Evolutionary conservation across 768 basidiomycete species (phyloP).

Genomic region (Tephrocybe sp.): DNA sequence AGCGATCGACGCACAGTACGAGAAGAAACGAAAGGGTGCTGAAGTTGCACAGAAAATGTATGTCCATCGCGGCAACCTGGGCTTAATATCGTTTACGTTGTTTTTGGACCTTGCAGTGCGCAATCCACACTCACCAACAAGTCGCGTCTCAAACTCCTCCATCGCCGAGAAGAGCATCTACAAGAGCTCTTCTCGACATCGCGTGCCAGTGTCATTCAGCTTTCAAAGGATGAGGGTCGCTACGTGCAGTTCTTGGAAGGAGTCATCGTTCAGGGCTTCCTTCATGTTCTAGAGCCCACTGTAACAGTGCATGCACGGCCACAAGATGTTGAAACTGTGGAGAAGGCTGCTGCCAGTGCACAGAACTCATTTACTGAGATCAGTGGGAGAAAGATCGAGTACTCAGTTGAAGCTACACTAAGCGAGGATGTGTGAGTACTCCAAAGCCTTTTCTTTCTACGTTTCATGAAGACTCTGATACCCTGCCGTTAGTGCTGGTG

Average conservation of each 20-base stretch:
- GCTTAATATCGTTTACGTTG: neutral
- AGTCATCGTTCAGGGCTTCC: conserved; percentile 80
- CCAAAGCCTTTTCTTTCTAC: conserved; percentile 22
- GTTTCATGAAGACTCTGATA: neutral
- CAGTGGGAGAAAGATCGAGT: conserved; percentile 63
- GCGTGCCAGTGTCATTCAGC: conserved; percentile 56
- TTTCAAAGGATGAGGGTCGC: conserved; percentile 61
- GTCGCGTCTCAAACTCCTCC: conserved; percentile 85
- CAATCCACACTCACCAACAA: conserved; percentile 97
- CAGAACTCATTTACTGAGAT: conserved; percentile 68
- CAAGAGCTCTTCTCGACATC: conserved; percentile 84
- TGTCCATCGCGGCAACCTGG: neutral
- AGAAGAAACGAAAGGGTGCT: conserved; percentile 93
- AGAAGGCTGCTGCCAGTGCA: conserved; percentile 66
- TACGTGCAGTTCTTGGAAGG: conserved; percentile 85
- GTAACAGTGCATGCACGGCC: conserved; percentile 66
- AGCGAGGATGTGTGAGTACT: conserved; percentile 61
- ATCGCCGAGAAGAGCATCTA: conserved; percentile 88
- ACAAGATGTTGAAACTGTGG: conserved; percentile 59
- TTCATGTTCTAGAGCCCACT: conserved; percentile 74
- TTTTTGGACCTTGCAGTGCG: conserved; percentile 49
- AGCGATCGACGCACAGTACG: conserved; percentile 90
- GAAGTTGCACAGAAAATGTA: conserved; percentile 98
- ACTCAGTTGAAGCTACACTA: conserved; percentile 60
- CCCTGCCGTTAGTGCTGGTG: conserved; percentile 65